A percentile compares a stretch with the other conserved stretches of the same genome.
Conservation (phyloP, 1,139 yeast genomes). For the Geotrichum macrosporum region DNA sequence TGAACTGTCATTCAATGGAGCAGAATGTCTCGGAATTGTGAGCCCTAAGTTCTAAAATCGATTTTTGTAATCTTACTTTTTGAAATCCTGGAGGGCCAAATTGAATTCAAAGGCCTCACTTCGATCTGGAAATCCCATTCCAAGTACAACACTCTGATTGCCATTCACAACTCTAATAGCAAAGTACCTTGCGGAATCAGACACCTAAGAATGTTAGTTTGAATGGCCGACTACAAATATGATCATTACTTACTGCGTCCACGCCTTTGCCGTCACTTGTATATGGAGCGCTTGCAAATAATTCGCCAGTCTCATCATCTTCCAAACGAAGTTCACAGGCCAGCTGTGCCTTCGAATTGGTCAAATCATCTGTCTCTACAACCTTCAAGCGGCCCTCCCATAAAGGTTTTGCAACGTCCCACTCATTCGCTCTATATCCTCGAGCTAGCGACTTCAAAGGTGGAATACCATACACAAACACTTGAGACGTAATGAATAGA, state of each 20-base stretch:
- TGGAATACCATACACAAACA: conserved; percentile 36
- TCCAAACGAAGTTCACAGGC: conserved; percentile 35
- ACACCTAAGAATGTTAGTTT: conserved; percentile 13
- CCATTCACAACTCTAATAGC: conserved; percentile 37
- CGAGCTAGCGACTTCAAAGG: conserved; percentile 31
- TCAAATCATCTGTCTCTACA: conserved; percentile 31
- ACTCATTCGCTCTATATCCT: conserved; percentile 35
- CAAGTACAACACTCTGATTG: conserved; percentile 38
- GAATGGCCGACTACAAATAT: conserved; percentile 22
- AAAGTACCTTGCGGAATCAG: conserved; percentile 36
- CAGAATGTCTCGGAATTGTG: conserved; percentile 24
- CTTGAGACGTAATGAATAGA: conserved; percentile 26
- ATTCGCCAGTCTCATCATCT: conserved; percentile 33
- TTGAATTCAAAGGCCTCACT: conserved; percentile 41
- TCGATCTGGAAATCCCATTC: conserved; percentile 42
- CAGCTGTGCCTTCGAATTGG: conserved; percentile 21
- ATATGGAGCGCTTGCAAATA: conserved; percentile 39
- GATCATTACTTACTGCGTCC: conserved; percentile 24
- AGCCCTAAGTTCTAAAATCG: not conserved
- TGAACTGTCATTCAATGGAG: conserved; percentile 23
- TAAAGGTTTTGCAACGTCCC: conserved; percentile 39
- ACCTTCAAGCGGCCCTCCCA: conserved; percentile 40
- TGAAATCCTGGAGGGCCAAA: conserved; percentile 40
- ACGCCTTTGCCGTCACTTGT: conserved; percentile 32
- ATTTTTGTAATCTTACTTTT: conserved; percentile 22